Evolutionary conservation across 495 filamentous ascomycete species (phyloP).

Genomic region (Amniculicola lignicola): DNA sequence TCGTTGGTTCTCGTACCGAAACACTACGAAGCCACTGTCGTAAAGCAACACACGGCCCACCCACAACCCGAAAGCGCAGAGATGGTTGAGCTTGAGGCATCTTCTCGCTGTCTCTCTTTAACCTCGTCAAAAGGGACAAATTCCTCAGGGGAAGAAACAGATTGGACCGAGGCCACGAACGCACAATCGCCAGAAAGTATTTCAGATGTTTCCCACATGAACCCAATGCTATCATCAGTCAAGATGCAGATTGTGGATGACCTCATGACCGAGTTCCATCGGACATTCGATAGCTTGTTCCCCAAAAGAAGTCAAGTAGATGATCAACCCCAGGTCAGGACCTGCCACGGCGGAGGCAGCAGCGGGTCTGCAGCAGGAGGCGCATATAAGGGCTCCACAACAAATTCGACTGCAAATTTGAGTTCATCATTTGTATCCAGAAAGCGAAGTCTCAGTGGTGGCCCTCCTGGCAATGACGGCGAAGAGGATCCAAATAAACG

Average conservation of each 20-base stretch:
- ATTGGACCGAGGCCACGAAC: conserved; percentile 18
- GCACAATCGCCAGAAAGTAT: conserved; percentile 13
- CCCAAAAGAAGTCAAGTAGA: too few species aligned
- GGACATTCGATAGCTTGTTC: conserved; percentile 9
- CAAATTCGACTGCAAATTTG: conserved; percentile 1
- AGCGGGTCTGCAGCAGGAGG: too few species aligned
- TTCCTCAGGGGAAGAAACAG: conserved; percentile 24
- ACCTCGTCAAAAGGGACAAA: conserved; percentile 16
- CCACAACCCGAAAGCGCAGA: background rate
- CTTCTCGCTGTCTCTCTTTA: conserved; percentile 17
- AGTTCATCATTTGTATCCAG: conserved; percentile 9
- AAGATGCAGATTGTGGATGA: conserved; percentile 16
- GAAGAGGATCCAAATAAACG: conserved; percentile 22
- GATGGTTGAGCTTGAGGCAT: conserved; percentile 10
- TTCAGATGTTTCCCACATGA: background rate
- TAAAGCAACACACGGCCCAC: too few species aligned
- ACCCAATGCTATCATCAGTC: conserved; percentile 13
- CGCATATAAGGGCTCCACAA: background rate
- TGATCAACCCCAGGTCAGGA: background rate
- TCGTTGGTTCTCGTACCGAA: too few species aligned
- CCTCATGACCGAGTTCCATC: conserved; percentile 25
- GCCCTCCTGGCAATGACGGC: conserved; percentile 8
- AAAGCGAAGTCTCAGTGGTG: conserved; percentile 22
- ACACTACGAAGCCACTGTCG: too few species aligned
- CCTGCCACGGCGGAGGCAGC: conserved; percentile 4